Evolutionary conservation across 192 early-diverging fungal species (phyloP).

Genomic region (Helicostylum pulchrum): DNA sequence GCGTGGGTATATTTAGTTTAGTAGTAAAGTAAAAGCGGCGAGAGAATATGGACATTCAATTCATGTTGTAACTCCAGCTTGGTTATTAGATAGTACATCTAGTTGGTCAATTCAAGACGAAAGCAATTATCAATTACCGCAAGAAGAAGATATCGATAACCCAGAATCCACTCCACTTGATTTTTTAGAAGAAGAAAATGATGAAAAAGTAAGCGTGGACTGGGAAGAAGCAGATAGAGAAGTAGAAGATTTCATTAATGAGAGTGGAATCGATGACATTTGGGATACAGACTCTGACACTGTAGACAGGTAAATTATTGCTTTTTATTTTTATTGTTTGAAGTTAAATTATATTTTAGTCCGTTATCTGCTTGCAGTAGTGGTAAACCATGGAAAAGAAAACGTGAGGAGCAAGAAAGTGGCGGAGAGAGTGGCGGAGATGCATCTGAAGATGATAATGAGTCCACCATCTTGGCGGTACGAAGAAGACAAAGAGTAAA

Average conservation of each 20-base stretch:
- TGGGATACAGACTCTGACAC: slow-evolving; percentile 34
- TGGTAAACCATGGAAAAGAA: slow-evolving; percentile 2
- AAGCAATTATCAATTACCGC: slow-evolving; percentile 47
- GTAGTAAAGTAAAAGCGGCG: slow-evolving; percentile 78
- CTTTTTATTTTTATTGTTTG: no score
- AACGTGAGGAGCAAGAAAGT: slow-evolving; percentile 26
- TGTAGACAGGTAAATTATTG: slow-evolving; percentile 16
- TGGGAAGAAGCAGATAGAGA: slow-evolving; percentile 41
- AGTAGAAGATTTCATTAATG: slow-evolving; percentile 29
- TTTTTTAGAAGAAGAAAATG: slow-evolving; percentile 28
- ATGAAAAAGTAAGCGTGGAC: slow-evolving; percentile 35
- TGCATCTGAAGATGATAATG: slow-evolving; percentile 15
- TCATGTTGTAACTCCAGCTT: slow-evolving; percentile 56
- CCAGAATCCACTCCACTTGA: slow-evolving; percentile 17
- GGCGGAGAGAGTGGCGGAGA: slow-evolving; percentile 14
- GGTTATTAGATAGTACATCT: slow-evolving; percentile 67
- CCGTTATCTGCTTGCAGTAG: no score
- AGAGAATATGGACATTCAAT: slow-evolving; percentile 37
- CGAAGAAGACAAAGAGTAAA: neutral
- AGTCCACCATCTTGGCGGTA: neutral
- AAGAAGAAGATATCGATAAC: slow-evolving; percentile 39
- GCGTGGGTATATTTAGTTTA: slow-evolving; percentile 39
- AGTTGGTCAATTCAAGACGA: slow-evolving; percentile 75
- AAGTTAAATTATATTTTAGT: no score
- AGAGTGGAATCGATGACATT: slow-evolving; percentile 37